Conservation (phyloP, 2,329 filamentous ascomycete genomes). For the Trichoderma sp. region DNA sequence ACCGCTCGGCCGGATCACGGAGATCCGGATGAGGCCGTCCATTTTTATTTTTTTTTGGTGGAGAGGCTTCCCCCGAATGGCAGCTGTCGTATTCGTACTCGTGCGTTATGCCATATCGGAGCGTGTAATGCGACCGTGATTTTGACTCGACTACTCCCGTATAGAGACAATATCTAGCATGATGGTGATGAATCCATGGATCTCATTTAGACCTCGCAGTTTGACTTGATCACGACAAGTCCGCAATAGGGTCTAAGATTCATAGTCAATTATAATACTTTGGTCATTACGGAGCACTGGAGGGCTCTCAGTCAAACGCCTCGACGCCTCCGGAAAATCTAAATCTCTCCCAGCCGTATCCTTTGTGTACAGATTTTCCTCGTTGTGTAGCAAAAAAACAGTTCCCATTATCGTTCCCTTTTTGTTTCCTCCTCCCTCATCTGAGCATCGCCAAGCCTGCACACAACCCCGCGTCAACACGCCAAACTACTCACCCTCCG, state of each 20-base stretch:
- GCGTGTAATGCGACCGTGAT: neutral
- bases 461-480: neutral
- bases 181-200: neutral
- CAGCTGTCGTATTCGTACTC: constrained; percentile 9
- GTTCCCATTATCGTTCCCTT: constrained; percentile 33
- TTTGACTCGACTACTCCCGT: too few relatives aligned
- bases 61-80: neutral
- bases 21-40: constrained; percentile 27
- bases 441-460: neutral
- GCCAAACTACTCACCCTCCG: constrained; percentile 32
- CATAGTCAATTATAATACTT: neutral
- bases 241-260: neutral
- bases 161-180: neutral
- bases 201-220: neutral
- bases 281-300: constrained; percentile 10
- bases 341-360: constrained; percentile 37
- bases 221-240: neutral
- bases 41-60: constrained; percentile 1
- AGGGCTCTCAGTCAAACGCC: constrained; percentile 12
- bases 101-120: neutral
- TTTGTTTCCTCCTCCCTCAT: neutral
- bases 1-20: constrained; percentile 29
- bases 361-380: constrained; percentile 39
- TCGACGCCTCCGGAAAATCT: constrained; percentile 29
- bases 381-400: constrained; percentile 51